These are phyloP conservation scores for Selaginella moellendorffii DNA, from an alignment of 75 land plant species.

Conservation along the genomic window DNA sequence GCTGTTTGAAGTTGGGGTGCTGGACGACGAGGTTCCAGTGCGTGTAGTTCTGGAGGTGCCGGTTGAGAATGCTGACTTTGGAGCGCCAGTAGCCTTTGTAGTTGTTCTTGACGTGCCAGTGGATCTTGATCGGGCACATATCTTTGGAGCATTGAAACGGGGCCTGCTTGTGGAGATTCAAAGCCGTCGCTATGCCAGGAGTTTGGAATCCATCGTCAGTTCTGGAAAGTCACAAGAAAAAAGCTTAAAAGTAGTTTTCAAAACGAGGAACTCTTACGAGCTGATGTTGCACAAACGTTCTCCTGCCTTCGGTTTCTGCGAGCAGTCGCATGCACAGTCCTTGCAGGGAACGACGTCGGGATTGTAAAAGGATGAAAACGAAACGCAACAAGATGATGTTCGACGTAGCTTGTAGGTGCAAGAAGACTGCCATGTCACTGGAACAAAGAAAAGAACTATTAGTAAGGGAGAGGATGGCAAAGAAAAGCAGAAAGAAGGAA, in stretches of 20 bases:
- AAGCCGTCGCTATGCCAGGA: no score
- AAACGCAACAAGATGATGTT: slow-evolving; percentile 63
- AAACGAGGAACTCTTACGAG: background rate
- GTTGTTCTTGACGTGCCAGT: slow-evolving; percentile 83
- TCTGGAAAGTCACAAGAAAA: no score
- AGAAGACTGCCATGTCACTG: slow-evolving; percentile 79
- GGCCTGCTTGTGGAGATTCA: slow-evolving; percentile 19
- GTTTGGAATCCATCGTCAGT: no score
- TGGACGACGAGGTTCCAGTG: slow-evolving; percentile 63
- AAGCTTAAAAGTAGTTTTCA: background rate
- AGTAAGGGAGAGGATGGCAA: no score
- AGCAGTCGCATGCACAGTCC: slow-evolving; percentile 40
- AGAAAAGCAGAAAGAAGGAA: no score
- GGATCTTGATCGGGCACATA: slow-evolving; percentile 77
- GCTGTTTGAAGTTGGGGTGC: slow-evolving; percentile 74
- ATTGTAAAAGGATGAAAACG: slow-evolving; percentile 72
- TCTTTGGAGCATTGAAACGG: slow-evolving; percentile 50
- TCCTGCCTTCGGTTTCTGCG: background rate
- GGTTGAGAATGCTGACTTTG: slow-evolving; percentile 63
- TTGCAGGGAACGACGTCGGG: slow-evolving; percentile 45
- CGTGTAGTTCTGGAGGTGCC: slow-evolving; percentile 59
- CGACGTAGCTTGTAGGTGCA: slow-evolving; percentile 61
- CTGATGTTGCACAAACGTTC: background rate
- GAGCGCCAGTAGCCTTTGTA: slow-evolving; percentile 81
- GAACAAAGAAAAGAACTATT: background rate